Base-by-base conservation (phyloP, 1,284 basidiomycete genomes). In the Chalciporus sp. region DNA sequence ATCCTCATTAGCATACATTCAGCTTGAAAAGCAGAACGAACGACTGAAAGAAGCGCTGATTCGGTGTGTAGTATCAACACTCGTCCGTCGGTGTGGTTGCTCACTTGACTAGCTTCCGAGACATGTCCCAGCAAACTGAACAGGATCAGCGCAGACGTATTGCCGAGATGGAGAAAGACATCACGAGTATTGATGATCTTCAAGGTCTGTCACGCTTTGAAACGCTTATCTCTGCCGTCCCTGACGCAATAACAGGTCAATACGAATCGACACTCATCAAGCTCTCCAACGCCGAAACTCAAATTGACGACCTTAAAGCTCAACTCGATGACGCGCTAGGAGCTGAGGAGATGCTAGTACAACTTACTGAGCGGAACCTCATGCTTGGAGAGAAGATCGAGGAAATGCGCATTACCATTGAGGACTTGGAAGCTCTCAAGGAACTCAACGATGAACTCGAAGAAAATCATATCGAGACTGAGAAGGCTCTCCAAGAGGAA, bases 401-500 rank as follows among this genome's bases (percentile, higher is more conserved):
- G 66, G 94, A 97, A 73, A 95, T 98, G 89, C 84, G 90, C 6
- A 88, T 92, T 51, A 92, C 91, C 0, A 94, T 98, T 49, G 96
- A 98, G 67, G 96, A 99, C 66, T 84, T 98, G 14, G 96, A 99
- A 67, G 87, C 95, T 12, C 83, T 99, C 48, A 94, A 95, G 70
- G 95, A 98, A 64, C 86, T 99, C 51, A 94, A 89, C 59, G 96
- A 99, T 61, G 97, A 99, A 73, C 81, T 99, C 3, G 97, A 99
- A 71, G 96, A 99, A 73, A 94, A 92, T 65, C 96, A 99, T 62
- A 71, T 93, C 7, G 96, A 98, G 72, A 94, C 94, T 0, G 96
- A 98, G 74, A 94, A 92, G 72, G 85, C 90, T 40, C 74, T 99
- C 59, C 89, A 95, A 63, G 93, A 93, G 52, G 95, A 98, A 53